A percentile compares a stretch with the other conserved stretches of the same genome.
Evolutionary conservation across 306 rosid genomes (phyloP).

Genomic region (Corylus avellana): DNA sequence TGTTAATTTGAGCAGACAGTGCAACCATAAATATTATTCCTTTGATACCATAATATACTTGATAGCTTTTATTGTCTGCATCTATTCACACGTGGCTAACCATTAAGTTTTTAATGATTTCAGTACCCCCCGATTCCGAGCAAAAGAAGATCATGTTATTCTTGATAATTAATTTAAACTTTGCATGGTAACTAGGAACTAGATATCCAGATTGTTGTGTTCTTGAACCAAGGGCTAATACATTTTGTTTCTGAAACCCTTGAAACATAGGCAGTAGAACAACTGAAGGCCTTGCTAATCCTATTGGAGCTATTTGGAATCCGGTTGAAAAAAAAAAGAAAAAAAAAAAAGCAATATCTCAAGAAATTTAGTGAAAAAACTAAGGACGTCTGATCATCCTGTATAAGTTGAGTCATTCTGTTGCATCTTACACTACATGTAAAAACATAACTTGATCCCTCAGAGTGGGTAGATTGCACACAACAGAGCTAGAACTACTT

Average conservation of each 20-base stretch:
- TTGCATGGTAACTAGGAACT: neutral
- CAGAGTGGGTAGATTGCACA: constrained; percentile 15
- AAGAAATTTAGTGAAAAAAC: constrained; percentile 12
- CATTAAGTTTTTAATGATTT: neutral
- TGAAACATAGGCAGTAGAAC: constrained; percentile 1
- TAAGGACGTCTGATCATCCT: constrained; percentile 3
- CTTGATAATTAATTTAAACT: constrained; percentile 12
- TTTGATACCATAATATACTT: neutral
- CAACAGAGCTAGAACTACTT: constrained; percentile 1
- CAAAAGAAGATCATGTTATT: constrained; percentile 9
- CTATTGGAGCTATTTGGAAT: constrained; percentile 11
- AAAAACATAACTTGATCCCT: constrained; percentile 12
- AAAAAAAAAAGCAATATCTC: neutral
- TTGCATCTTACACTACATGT: constrained; percentile 15
- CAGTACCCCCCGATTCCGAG: neutral
- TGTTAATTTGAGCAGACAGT: neutral
- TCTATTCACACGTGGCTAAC: neutral
- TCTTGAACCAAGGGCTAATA: neutral
- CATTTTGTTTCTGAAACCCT: constrained; percentile 17
- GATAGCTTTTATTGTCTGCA: neutral
- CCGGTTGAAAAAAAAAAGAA: neutral
- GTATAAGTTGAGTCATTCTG: constrained; percentile 17
- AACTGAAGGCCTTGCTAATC: neutral
- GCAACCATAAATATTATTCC: neutral
- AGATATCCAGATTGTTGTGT: neutral